phyloP scores from a whole-genome alignment of 1,284 basidiomycete species.

The Hypsizygus ulmarius region DNA sequence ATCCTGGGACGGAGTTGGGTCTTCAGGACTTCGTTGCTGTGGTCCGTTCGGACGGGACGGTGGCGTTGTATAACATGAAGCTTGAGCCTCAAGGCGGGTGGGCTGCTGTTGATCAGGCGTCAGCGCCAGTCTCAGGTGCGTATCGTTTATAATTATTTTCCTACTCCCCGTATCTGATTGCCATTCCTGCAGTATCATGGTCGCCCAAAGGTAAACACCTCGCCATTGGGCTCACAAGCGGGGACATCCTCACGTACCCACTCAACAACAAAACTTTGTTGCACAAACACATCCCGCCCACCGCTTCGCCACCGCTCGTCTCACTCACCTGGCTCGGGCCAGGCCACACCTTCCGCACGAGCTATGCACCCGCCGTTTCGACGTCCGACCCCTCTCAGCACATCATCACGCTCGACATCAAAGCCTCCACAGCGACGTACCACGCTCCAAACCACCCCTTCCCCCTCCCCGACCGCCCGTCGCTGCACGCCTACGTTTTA shows the following conservation, averaged over 20 bases:
- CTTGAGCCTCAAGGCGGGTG: conserved; percentile 62
- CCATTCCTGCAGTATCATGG: conserved; percentile 59
- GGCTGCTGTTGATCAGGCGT: conserved; percentile 47
- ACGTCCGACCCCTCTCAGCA: conserved; percentile 57
- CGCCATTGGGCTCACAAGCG: conserved; percentile 69
- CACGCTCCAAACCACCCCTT: conserved; percentile 52
- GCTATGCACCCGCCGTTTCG: conserved; percentile 53
- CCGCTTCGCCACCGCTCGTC: conserved; percentile 48
- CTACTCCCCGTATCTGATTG: conserved; percentile 3
- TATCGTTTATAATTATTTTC: conserved; percentile 13
- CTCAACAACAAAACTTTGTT: conserved; percentile 52
- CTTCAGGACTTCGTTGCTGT: conserved; percentile 60
- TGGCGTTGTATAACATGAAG: conserved; percentile 58
- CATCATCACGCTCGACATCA: conserved; percentile 59
- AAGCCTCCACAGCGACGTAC: conserved; percentile 50
- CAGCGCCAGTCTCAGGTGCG: conserved; percentile 58
- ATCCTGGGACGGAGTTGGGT: conserved; percentile 55
- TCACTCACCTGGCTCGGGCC: conserved; percentile 73
- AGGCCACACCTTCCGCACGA: conserved; percentile 64
- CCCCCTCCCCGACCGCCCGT: conserved; percentile 50
- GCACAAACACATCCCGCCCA: conserved; percentile 64
- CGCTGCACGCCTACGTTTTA: conserved; percentile 52
- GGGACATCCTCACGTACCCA: conserved; percentile 70
- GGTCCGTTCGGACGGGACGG: conserved; percentile 47
- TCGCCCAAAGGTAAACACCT: conserved; percentile 87